Conservation (phyloP, 306 rosid species). For the Sicyos edulis region DNA sequence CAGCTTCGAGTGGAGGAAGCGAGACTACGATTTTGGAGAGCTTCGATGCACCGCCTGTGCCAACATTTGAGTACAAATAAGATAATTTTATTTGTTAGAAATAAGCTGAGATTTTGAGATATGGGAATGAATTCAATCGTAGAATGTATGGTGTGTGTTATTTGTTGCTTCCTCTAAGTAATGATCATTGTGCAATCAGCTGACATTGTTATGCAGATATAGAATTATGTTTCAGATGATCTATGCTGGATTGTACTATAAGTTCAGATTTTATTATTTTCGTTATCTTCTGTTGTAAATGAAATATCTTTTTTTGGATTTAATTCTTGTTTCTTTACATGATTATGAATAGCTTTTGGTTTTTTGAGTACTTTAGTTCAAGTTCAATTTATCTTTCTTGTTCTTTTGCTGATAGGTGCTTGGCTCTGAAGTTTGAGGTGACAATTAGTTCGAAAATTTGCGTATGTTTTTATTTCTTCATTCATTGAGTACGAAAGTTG, state of each 20-base stretch:
- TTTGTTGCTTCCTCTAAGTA: slow-evolving; percentile 10
- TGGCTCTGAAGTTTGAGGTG: neutral
- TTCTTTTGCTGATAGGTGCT: neutral
- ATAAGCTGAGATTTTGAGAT: slow-evolving; percentile 16
- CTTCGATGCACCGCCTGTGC: slow-evolving; percentile 87
- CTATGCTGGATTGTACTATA: neutral
- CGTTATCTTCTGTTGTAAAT: neutral
- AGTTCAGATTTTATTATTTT: neutral
- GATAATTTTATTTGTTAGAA: slow-evolving; percentile 9
- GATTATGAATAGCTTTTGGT: neutral
- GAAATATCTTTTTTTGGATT: neutral
- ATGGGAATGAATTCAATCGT: neutral
- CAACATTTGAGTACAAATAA: slow-evolving; percentile 76
- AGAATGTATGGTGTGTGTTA: slow-evolving; percentile 17
- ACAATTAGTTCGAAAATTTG: neutral
- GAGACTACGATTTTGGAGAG: slow-evolving; percentile 87
- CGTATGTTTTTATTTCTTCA: neutral
- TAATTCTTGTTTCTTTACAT: neutral
- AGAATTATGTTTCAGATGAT: neutral
- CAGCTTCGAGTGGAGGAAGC: slow-evolving; percentile 43
- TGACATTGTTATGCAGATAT: neutral
- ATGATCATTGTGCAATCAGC: slow-evolving; percentile 11
- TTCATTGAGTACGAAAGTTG: neutral
- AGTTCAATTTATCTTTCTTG: neutral
- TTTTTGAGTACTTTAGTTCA: neutral